Conservation (phyloP, 192 early-diverging fungal genomes). For the Umbelopsis vinacea region DNA sequence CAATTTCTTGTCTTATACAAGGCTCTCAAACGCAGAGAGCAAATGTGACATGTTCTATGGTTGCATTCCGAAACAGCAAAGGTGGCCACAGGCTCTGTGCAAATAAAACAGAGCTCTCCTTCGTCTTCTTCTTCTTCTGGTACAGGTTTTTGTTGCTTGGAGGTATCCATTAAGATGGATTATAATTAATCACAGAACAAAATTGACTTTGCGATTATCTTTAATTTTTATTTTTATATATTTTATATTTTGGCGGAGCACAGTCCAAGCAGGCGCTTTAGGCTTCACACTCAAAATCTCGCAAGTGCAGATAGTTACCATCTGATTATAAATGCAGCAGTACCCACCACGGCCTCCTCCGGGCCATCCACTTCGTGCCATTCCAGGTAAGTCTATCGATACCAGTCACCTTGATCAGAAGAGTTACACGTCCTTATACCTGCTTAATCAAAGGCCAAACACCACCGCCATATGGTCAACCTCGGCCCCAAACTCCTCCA, state of each 20-base stretch:
- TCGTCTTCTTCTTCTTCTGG: conserved; percentile 44
- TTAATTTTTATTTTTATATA: neutral
- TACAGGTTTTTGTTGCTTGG: conserved; percentile 22
- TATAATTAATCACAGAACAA: neutral
- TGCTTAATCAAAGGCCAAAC: neutral
- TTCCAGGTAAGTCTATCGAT: neutral
- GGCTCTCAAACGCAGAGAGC: conserved; percentile 87
- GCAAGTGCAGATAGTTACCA: neutral
- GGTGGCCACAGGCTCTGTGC: conserved; percentile 78
- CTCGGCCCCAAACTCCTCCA: neutral
- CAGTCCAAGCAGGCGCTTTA: neutral
- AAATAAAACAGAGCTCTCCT: conserved; percentile 80
- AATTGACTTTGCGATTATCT: conserved; percentile 12
- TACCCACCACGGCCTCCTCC: conserved; percentile 13
- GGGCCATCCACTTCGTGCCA: neutral
- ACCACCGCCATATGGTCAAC: neutral
- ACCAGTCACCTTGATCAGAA: neutral
- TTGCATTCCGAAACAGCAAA: conserved; percentile 90
- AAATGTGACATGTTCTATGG: conserved; percentile 92
- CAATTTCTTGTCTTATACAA: conserved; percentile 88
- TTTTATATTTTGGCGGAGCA: neutral
- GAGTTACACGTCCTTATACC: neutral
- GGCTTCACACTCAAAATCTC: neutral
- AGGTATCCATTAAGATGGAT: neutral
- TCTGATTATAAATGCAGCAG: conserved; percentile 11